A percentile compares a stretch with the other conserved stretches of the same genome.
Conservation (phyloP, 148 eudicot genomes). For the Agrostemma githago region DNA sequence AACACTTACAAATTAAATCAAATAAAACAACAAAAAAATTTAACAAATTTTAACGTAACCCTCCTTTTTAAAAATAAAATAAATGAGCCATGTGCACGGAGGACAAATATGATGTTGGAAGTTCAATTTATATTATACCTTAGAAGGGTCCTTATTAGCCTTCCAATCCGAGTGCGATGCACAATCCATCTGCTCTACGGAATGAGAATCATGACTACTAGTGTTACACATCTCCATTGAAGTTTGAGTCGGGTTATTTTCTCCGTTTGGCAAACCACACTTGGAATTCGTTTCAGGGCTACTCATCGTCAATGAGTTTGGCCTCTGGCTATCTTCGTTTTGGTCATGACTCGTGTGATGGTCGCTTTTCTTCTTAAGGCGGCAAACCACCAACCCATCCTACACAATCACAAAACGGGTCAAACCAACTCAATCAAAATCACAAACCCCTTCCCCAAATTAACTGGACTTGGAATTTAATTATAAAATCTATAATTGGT, state of each 20-base stretch:
- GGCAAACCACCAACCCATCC: conserved; percentile 85
- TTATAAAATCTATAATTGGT: no score
- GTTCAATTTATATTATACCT: no score
- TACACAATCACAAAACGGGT: conserved; percentile 13
- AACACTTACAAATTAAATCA: no score
- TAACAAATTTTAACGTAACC: no score
- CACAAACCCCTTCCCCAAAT: no score
- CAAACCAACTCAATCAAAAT: background rate
- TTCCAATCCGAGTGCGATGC: conserved; percentile 44
- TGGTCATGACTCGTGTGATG: conserved; percentile 30
- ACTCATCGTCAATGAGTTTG: conserved; percentile 23
- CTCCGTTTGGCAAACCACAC: conserved; percentile 25
- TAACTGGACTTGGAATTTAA: no score
- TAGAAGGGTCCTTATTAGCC: background rate
- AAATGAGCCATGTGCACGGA: no score
- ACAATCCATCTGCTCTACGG: conserved; percentile 46
- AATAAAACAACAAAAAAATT: no score
- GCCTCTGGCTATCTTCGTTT: conserved; percentile 20
- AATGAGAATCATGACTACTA: conserved; percentile 54
- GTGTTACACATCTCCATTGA: conserved; percentile 40
- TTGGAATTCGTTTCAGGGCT: conserved; percentile 26
- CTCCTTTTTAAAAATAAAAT: no score
- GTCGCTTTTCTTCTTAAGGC: conserved; percentile 56
- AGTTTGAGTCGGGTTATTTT: conserved; percentile 32
- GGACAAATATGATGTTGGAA: no score